Evolutionary conservation across 176 grass and related monocot species (phyloP).

Genomic region (Dendrocalamus sinicus): DNA sequence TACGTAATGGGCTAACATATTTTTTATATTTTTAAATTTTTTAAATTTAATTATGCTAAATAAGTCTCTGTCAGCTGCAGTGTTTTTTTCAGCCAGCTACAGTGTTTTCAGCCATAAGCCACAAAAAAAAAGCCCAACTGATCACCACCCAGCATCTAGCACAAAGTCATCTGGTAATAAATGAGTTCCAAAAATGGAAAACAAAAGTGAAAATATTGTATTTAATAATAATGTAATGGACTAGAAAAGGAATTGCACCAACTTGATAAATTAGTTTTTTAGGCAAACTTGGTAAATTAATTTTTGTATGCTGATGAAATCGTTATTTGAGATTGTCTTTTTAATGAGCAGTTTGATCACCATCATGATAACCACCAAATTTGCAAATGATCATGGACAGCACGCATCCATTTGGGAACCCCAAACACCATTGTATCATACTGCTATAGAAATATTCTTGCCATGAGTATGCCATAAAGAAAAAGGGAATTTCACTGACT

Average conservation of each 20-base stretch:
- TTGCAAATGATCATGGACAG: slow-evolving; percentile 7
- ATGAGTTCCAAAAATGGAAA: slow-evolving; percentile 10
- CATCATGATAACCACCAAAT: neutral
- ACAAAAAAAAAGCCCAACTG: too few relatives aligned
- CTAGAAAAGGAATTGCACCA: neutral
- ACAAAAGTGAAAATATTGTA: neutral
- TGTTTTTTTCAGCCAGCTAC: too few relatives aligned
- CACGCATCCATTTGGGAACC: neutral
- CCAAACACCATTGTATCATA: slow-evolving; percentile 19
- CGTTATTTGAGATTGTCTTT: neutral
- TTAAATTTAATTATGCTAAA: too few relatives aligned
- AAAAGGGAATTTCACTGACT: slow-evolving; percentile 37
- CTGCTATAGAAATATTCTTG: slow-evolving; percentile 29
- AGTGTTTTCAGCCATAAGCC: too few relatives aligned
- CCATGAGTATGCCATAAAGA: slow-evolving; percentile 14
- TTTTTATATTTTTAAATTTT: too few relatives aligned
- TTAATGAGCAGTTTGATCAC: neutral
- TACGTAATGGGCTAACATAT: too few relatives aligned
- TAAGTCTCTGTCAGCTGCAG: too few relatives aligned
- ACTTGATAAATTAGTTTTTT: neutral
- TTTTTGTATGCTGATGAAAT: neutral
- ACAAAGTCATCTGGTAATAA: neutral
- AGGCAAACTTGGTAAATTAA: neutral
- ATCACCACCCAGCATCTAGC: slow-evolving; percentile 27
- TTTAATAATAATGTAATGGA: slow-evolving; percentile 12